phyloP scores from a whole-genome alignment of 495 filamentous ascomycete species.

The Hypoxylon crocopeplum region DNA sequence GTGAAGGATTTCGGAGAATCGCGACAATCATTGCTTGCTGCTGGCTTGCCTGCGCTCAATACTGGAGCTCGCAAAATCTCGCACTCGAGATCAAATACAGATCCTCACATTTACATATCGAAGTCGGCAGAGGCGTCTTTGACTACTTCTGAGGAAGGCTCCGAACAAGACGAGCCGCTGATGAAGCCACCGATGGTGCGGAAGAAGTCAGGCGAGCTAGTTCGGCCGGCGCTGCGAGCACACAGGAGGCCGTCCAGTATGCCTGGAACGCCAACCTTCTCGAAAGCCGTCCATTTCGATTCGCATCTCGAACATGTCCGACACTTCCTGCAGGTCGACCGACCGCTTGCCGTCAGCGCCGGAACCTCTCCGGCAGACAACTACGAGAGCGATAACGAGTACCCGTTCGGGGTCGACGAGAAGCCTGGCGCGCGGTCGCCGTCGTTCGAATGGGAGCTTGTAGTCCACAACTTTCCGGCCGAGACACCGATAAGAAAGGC shows the following conservation, averaged over 20 bases:
- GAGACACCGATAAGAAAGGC: slow-evolving; percentile 68
- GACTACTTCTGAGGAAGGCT: slow-evolving; percentile 67
- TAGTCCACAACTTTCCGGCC: slow-evolving; percentile 79
- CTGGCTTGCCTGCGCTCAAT: slow-evolving; percentile 35
- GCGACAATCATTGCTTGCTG: slow-evolving; percentile 34
- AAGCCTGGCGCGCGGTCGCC: slow-evolving; percentile 49
- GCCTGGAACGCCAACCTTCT: slow-evolving; percentile 95
- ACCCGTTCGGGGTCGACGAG: slow-evolving; percentile 77
- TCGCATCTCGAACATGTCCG: slow-evolving; percentile 91
- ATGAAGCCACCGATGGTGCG: slow-evolving; percentile 86
- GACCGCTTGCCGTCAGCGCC: slow-evolving; percentile 92
- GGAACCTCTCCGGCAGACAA: slow-evolving; percentile 91
- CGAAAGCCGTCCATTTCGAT: slow-evolving; percentile 96
- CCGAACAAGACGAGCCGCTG: slow-evolving; percentile 66
- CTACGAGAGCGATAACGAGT: slow-evolving; percentile 82
- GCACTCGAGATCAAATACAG: slow-evolving; percentile 86
- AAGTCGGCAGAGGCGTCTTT: slow-evolving; percentile 61
- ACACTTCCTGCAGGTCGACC: slow-evolving; percentile 92
- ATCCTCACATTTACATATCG: slow-evolving; percentile 64
- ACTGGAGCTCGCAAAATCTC: slow-evolving; percentile 54
- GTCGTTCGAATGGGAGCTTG: slow-evolving; percentile 85
- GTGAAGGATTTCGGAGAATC: slow-evolving; percentile 44
- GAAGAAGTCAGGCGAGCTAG: slow-evolving; percentile 97
- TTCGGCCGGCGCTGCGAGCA: slow-evolving; percentile 86
- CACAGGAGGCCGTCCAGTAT: slow-evolving; percentile 89